Evolutionary conservation across 306 rosid species (phyloP), one percentile per base, ranked within the genome.

Genomic region (Parietaria judaica): DNA sequence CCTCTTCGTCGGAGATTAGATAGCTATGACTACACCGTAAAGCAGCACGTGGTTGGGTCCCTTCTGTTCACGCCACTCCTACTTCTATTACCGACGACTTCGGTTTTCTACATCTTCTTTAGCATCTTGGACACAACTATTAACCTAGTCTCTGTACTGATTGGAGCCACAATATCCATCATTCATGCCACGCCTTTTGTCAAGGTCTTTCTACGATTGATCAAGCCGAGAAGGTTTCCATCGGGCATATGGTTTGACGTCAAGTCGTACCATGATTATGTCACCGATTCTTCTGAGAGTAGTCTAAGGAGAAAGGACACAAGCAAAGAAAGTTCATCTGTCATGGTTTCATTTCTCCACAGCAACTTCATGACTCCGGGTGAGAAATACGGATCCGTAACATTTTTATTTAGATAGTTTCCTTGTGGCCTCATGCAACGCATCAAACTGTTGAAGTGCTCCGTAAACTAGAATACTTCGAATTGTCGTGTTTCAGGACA

Each of bases 1-100:
- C 98, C 96, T 79, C 96, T 88, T 65, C 92, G 95, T 14, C 80
- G 80, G 80, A 86, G 96, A 77, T 74, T 92, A 67, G 98, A 88
- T 78, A 88, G 94, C 74, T 88, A 88, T 72, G 90, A 88, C 74
- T 92, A 92, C 84, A 79, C 83, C 23, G 84, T 88, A 81, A 92
- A 86, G 78, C 95, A 92, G 66, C 96, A 92, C 70, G 70, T 88
- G 54, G 88, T 88, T 54, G 98, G 96, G 72, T 92, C 98, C 61
- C 96, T 86, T 47, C 59, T 92, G 62, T 88, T 88, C 80, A 79
- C 96, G 5, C 94, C 84, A 13, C 83, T 84, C 68, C 63, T 92
- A 54, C 96, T 92, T 75, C 79, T 92, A 50, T 60, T 92, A 66
- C 98, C 96, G 14, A 92, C 88, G 11, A 88, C 96, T 66, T 86